Evolutionary conservation across 2,329 filamentous ascomycete species (phyloP).

Genomic region (Neofusicoccum laricinum): DNA sequence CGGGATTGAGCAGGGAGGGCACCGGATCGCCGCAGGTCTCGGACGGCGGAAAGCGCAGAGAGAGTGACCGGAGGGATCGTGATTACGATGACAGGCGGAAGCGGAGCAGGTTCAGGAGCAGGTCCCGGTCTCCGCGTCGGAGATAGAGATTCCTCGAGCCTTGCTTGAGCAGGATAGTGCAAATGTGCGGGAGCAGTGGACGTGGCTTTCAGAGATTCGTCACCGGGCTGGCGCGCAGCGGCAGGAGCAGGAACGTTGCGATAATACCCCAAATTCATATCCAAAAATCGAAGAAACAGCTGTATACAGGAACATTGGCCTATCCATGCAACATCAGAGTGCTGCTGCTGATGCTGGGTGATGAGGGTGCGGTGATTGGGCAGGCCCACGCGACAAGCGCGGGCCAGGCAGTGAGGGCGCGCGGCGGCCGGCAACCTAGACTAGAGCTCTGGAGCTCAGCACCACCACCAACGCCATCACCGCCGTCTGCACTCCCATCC

Average conservation of each 20-base stretch:
- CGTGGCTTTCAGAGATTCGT: background rate
- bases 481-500: slow-evolving; percentile 9
- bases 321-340: no score
- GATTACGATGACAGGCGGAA: slow-evolving; percentile 21
- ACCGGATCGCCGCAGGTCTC: slow-evolving; percentile 19
- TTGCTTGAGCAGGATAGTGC: background rate
- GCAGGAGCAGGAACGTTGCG: background rate
- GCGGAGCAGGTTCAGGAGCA: slow-evolving; percentile 22
- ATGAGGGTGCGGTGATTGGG: slow-evolving; percentile 1
- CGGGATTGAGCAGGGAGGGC: slow-evolving; percentile 9
- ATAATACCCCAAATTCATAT: background rate
- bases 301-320: no score
- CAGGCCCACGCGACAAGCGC: background rate
- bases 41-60: slow-evolving; percentile 28
- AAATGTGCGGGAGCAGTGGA: background rate
- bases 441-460: slow-evolving; percentile 12
- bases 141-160: slow-evolving; percentile 11
- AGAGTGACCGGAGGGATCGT: slow-evolving; percentile 28
- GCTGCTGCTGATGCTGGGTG: background rate
- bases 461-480: slow-evolving; percentile 11
- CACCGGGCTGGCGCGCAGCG: background rate
- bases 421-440: slow-evolving; percentile 14
- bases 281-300: background rate
- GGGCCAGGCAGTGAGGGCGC: slow-evolving; percentile 6
- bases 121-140: slow-evolving; percentile 32